Evolutionary conservation across 1,139 yeast species (phyloP), one percentile per base, ranked within the genome.

Genomic region (Kodamaea ohmeri): DNA sequence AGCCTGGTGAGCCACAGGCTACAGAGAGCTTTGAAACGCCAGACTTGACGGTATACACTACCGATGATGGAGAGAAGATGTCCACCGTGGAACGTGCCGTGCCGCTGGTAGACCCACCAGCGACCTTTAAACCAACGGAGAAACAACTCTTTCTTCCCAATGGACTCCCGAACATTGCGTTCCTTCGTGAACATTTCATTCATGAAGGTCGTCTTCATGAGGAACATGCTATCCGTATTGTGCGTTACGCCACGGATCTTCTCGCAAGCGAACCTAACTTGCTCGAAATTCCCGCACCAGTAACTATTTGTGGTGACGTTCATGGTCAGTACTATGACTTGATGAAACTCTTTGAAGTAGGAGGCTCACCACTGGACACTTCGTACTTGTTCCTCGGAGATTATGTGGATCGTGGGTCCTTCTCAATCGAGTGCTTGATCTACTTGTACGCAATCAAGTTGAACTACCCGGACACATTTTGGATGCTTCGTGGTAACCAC

Each of bases 281-380:
- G 51, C 65, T 92, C 40, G 74, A 74, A 21, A 85, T 92, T 2
- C 90, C 90, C 2, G 95, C 97, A 0, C 98, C 98, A 0, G 88
- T 92, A 4, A 90, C 97, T 1, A 89, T 92, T 2, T 90, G 97
- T 65, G 97, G 98, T 38, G 98, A 92, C 60, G 76, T 92, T 20
- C 98, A 92, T 60, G 98, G 98, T 6, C 98, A 92, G 60, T 88
- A 79, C 61, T 92, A 78, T 56, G 98, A 92, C 61, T 71, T 92
- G 50, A 75, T 90, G 79, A 90, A 90, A 61, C 65, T 92, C 36
- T 88, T 92, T 58, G 97, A 92, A 57, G 95, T 90, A 18, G 96
- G 97, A 26, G 98, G 97, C 2, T 83, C 83, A 55, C 97, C 97
- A 3, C 72, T 71, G 12, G 65, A 58, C 25, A 84, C 95, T 0